phyloP scores from a whole-genome alignment of 2,329 filamentous ascomycete species.

The Nemania diffusa region DNA sequence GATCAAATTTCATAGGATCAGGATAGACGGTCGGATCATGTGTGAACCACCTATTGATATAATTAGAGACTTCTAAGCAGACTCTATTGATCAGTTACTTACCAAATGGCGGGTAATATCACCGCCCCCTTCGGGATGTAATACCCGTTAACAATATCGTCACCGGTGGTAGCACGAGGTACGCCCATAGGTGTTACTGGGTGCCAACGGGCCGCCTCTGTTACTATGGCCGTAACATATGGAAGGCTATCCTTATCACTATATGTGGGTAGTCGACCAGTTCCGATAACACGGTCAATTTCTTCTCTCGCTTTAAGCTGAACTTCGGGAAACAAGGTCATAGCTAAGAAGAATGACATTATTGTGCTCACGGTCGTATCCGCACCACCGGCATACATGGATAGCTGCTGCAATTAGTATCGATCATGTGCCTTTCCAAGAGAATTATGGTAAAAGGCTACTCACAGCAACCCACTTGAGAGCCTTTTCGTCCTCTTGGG shows the following conservation, averaged over 20 bases:
- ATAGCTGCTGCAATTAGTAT: conserved; percentile 9
- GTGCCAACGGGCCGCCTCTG: conserved; percentile 45
- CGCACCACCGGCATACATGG: conserved; percentile 40
- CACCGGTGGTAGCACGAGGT: conserved; percentile 23
- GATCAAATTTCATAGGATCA: conserved; percentile 49
- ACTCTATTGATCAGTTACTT: neutral
- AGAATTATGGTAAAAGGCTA: neutral
- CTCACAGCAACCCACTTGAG: conserved; percentile 40
- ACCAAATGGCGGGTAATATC: conserved; percentile 37
- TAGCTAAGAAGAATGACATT: conserved; percentile 58
- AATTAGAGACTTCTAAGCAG: neutral
- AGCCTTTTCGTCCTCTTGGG: conserved; percentile 25
- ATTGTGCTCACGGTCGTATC: conserved; percentile 55
- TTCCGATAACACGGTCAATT: conserved; percentile 48
- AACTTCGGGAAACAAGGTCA: conserved; percentile 58
- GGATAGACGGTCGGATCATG: conserved; percentile 76
- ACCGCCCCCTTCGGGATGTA: conserved; percentile 36
- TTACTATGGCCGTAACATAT: conserved; percentile 44
- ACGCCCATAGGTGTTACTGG: conserved; percentile 43
- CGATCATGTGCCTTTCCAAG: neutral
- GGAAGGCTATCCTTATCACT: conserved; percentile 42
- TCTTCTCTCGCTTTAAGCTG: conserved; percentile 52
- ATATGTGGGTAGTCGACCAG: conserved; percentile 42
- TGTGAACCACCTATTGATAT: conserved; percentile 51
- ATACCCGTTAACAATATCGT: conserved; percentile 35